Evolutionary conservation across 75 land plant genomes (phyloP), one percentile per base, ranked within the genome.

Genomic region (Isoetes taiwanensis): DNA sequence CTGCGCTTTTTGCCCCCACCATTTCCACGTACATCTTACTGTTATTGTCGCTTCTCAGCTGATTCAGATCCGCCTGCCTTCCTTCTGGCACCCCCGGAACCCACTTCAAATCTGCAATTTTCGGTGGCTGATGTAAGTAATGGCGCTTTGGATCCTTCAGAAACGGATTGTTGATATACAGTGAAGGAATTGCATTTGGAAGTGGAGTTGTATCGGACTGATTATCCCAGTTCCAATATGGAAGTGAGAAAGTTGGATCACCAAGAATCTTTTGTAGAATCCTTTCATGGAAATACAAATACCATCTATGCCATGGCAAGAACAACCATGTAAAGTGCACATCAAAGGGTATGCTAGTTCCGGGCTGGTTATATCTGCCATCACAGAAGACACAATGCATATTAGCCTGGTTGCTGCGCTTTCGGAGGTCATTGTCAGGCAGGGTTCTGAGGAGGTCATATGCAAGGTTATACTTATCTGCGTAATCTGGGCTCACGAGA

Each of bases 191-290:
- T 16, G 25, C 16, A 19, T 46, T 46, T n/a, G n/a, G n/a, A 19
- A 8, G 6, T 37, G 38, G 38, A 37, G 9, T 14, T 37, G 38
- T 9, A 6, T 16, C 6, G n/a, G 16, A 8, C n/a, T 46, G 50
- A 19, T 46, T 46, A n/a, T 46, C 50, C 50, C 50, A 46, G 50
- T 46, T 46, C 50, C 50, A 46, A n/a, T 6, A 46, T n/a, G 50
- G 50, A 8, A 46, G 50, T n/a, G 50, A 19, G 19, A 46, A 46
- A 23, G 50, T 46, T 16, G 16, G 21, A n/a, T 46, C 50, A 3
- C 23, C 16, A 23, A 46, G 5, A 6, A 46, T 6, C 5, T n/a
- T 46, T 5, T 6, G 21, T 8, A 46, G 50, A 4, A 46, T 46
- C 4, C 50, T 16, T 23, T 46, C 50, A 23, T 46, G 50, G 50